Evolutionary conservation across 192 early-diverging fungal genomes (phyloP).

Genomic region (Phlyctochytrium planicorne): DNA sequence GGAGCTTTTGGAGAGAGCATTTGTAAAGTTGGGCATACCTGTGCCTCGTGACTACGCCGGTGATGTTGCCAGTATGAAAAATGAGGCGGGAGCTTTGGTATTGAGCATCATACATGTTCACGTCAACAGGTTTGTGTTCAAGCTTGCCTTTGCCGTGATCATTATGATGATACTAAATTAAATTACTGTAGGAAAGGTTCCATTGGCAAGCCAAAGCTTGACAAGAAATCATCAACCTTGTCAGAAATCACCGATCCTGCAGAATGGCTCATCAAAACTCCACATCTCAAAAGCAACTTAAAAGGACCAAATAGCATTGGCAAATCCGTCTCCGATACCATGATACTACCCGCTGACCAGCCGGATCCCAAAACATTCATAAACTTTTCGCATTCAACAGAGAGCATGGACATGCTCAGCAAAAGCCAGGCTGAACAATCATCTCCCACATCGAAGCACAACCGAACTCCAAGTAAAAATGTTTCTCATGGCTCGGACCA

Average conservation of each 20-base stretch:
- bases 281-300: too few relatives aligned
- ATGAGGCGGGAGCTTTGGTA: constrained; percentile 34
- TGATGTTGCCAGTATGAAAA: constrained; percentile 23
- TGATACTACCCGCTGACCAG: too few relatives aligned
- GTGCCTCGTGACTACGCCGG: constrained; percentile 23
- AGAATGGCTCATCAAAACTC: neutral
- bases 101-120: constrained; percentile 34
- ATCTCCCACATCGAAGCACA: too few relatives aligned
- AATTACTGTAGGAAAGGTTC: constrained; percentile 19
- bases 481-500: too few relatives aligned
- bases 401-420: too few relatives aligned
- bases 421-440: too few relatives aligned
- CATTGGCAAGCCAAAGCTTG: too few relatives aligned
- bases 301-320: too few relatives aligned
- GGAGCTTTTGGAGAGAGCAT: constrained; percentile 39
- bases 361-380: too few relatives aligned
- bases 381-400: too few relatives aligned
- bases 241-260: neutral
- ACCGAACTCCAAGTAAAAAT: too few relatives aligned
- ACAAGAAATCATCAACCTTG: neutral
- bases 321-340: too few relatives aligned
- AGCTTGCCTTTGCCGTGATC: neutral
- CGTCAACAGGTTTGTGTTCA: constrained; percentile 26
- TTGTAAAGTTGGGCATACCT: constrained; percentile 37
- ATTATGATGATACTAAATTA: constrained; percentile 17